Conservation (phyloP, 805 yeast species). For the Yarrowia hollandica region DNA sequence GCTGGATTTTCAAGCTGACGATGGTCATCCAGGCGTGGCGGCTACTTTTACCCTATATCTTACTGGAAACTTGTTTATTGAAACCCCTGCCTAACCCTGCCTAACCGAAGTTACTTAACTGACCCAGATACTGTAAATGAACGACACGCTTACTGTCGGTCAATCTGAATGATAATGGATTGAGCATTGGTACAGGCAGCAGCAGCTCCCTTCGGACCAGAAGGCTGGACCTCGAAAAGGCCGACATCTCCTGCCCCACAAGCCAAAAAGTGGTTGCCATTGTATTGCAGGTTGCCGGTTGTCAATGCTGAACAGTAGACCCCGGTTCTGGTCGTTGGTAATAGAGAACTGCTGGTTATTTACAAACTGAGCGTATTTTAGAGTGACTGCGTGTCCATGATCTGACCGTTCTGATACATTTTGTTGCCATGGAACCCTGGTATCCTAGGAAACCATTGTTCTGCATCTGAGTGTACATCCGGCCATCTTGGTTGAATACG, state of each 20-base stretch:
- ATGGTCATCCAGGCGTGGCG: no score
- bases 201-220: slow-evolving; percentile 15
- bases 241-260: background rate
- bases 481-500: slow-evolving; percentile 17
- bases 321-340: slow-evolving; percentile 15
- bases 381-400: background rate
- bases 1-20: no score
- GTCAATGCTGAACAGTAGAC: background rate
- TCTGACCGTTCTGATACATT: slow-evolving; percentile 12
- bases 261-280: slow-evolving; percentile 12
- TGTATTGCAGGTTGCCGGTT: slow-evolving; percentile 14
- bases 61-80: slow-evolving; percentile 3
- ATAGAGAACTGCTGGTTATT: slow-evolving; percentile 7
- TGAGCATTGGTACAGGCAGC: slow-evolving; percentile 6
- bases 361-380: slow-evolving; percentile 9
- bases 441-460: no score
- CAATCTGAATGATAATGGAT: slow-evolving; percentile 8
- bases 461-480: slow-evolving; percentile 13
- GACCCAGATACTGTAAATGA: no score
- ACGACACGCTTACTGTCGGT: background rate
- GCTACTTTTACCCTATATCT: no score
- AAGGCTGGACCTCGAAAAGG: slow-evolving; percentile 15
- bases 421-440: background rate
- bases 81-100: background rate
- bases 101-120: no score